Percentiles rank a stretch among this genome's conserved stretches.
Evolutionary conservation across 139 green algal genomes (phyloP).

Genomic region (Cymbomonas tetramitiformis): DNA sequence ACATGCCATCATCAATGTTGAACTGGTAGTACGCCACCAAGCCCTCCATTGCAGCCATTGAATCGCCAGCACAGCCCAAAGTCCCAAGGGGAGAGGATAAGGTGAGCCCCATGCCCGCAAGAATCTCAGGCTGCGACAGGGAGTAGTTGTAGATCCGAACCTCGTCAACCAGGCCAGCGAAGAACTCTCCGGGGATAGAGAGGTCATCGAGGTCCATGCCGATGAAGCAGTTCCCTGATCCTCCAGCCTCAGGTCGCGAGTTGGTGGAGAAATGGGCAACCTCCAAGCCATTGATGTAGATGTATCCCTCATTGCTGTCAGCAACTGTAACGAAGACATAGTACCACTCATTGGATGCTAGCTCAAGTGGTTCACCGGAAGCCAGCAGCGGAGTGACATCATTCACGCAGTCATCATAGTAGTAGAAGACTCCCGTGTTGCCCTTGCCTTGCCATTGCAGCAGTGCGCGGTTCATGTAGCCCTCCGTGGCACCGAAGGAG

Average conservation of each 20-base stretch:
- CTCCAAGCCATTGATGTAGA: constrained; percentile 20
- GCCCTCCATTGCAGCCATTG: no score
- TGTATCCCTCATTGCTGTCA: constrained; percentile 10
- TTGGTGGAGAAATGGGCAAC: constrained; percentile 10
- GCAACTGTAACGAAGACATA: constrained; percentile 20
- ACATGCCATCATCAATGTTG: constrained; percentile 1
- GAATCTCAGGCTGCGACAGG: constrained; percentile 3
- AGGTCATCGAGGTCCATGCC: constrained; percentile 24
- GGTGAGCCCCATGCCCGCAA: not conserved
- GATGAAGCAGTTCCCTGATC: constrained; percentile 10
- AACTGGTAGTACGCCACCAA: constrained; percentile 18
- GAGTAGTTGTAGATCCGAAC: constrained; percentile 16
- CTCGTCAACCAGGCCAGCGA: constrained; percentile 21
- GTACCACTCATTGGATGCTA: constrained; percentile 19
- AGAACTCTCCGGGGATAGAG: constrained; percentile 17
- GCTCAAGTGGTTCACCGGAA: constrained; percentile 3
- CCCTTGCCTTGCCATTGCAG: constrained; percentile 22
- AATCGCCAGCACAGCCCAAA: no score
- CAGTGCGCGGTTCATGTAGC: constrained; percentile 15
- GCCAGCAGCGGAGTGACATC: constrained; percentile 15
- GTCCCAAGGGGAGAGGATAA: no score
- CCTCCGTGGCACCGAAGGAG: constrained; percentile 15
- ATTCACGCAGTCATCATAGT: constrained; percentile 29
- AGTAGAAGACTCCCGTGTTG: constrained; percentile 23
- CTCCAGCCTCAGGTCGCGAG: constrained; percentile 7